Evolutionary conservation across 2,329 filamentous ascomycete species (phyloP).

Genomic region (Nannizziopsis barbatae): DNA sequence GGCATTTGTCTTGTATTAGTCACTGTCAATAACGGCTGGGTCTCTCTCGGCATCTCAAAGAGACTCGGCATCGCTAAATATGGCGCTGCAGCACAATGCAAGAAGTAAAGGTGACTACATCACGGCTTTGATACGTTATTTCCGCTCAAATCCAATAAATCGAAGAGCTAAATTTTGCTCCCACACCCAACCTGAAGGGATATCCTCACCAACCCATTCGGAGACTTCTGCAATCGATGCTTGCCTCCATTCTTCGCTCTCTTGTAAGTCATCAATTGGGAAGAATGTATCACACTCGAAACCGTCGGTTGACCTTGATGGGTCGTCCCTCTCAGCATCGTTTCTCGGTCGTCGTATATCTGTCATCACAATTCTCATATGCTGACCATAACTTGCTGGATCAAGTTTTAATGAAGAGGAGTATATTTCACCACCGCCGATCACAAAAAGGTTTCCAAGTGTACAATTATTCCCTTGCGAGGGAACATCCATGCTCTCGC

Average conservation of each 20-base stretch:
- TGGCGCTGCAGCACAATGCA: too few species aligned
- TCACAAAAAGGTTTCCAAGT: slow-evolving; percentile 62
- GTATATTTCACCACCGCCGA: slow-evolving; percentile 85
- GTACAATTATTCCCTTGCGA: slow-evolving; percentile 14
- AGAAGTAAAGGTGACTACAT: too few species aligned
- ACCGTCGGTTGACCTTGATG: slow-evolving; percentile 16
- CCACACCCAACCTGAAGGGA: slow-evolving; percentile 35
- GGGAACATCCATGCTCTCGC: slow-evolving; percentile 15
- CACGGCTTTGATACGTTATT: slow-evolving; percentile 1
- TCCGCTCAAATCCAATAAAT: slow-evolving; percentile 37
- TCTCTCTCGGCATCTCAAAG: too few species aligned
- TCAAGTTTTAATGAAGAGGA: slow-evolving; percentile 47
- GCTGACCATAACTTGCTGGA: slow-evolving; percentile 1
- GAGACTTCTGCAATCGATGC: slow-evolving; percentile 27
- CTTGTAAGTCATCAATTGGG: slow-evolving; percentile 29
- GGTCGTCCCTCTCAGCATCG: slow-evolving; percentile 10
- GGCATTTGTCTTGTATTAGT: too few species aligned
- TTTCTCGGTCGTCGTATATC: slow-evolving; percentile 25
- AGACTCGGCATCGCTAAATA: too few species aligned
- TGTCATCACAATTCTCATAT: slow-evolving; percentile 33
- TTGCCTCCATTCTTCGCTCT: slow-evolving; percentile 25
- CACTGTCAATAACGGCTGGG: too few species aligned
- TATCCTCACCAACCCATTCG: slow-evolving; percentile 35
- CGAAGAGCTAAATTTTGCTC: slow-evolving; percentile 42
- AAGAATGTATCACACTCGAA: slow-evolving; percentile 43